Base-by-base conservation (phyloP, 2,329 filamentous ascomycete species). In the Alternaria sp. region DNA sequence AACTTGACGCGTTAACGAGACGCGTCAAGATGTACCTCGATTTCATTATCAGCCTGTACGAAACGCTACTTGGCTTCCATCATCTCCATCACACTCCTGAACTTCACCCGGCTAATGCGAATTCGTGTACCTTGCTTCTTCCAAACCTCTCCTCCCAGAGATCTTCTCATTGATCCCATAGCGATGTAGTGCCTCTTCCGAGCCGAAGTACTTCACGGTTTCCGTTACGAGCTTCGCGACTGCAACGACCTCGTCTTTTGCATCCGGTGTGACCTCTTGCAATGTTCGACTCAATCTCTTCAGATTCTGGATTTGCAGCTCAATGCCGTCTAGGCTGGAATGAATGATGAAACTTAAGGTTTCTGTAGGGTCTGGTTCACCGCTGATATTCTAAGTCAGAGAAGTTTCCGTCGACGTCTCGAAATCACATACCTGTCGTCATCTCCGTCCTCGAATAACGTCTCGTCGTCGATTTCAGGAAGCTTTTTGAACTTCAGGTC, bases 251-350 rank as follows among this genome's bases (percentile, higher is more conserved):
- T 77, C 72, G 1, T 66, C 62, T 25, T 57, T 65, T 3, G 68
- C 68, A 26, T 67, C 65, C 13, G 66, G 68, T 4, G 71, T 71
- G 3, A 68, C 71, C 21, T 77, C 74, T 47, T 76, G 74, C 17
- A 75, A 50, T 2, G 68, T 65, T 8, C 70, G 70, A 10, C 73
- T 67, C 10, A 77, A 25, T 9, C 64, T 58, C 57, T 74, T 75
- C 12, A 77, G 55, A 2, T 57, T 69, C 17, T 69, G 65, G 17
- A 73, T 70, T 47, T 75, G 72, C 19, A 70, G 28, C 13, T 65
- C 61, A 45, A 75, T 72, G 44, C 72, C 70, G 8, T 72, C 59
- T n/a, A 77, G 66, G 30, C 65, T 59, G 3, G 60, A 61, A 26
- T 69, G 55, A 40, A 77, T 74, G 8, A 69, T 58, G 45, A 70